These are phyloP conservation scores for Mycosarcoma mackinlayi DNA, from an alignment of 1,284 basidiomycete genomes.

Conservation along the genomic window DNA sequence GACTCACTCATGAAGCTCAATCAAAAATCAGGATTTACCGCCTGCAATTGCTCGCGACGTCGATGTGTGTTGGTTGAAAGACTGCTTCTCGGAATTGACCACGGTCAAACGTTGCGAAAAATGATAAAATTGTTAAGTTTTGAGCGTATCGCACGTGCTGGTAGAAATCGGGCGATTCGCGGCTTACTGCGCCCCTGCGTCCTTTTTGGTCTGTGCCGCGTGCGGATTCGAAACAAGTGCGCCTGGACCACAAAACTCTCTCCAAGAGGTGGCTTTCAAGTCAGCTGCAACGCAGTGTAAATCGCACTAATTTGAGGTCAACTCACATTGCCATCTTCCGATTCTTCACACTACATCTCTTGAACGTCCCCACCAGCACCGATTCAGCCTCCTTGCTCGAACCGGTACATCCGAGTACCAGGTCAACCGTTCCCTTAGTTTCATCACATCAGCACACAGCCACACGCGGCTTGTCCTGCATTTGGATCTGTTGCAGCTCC, in stretches of 20 bases:
- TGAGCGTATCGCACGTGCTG: background rate
- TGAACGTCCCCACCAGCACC: background rate
- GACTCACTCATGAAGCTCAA: too few species aligned
- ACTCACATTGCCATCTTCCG: background rate
- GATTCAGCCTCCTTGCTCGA: background rate
- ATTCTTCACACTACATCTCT: background rate
- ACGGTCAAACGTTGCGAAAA: background rate
- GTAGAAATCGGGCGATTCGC: background rate
- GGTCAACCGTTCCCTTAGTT: too few species aligned
- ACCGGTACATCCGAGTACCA: conserved; percentile 4
- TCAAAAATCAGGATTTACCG: too few species aligned
- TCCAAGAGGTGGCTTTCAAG: background rate
- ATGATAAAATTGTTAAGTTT: background rate
- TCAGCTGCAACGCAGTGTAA: background rate
- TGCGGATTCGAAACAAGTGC: background rate
- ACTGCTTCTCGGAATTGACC: too few species aligned
- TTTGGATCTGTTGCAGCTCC: too few species aligned
- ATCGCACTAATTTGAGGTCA: too few species aligned
- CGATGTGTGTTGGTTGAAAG: too few species aligned
- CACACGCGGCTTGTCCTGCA: too few species aligned
- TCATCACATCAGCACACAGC: background rate
- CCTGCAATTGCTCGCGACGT: too few species aligned
- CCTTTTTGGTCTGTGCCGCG: conserved; percentile 3
- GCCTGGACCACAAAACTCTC: conserved; percentile 15
- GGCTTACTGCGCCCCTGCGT: conserved; percentile 2